Percentiles rank a stretch among this genome's conserved stretches.
These are phyloP conservation scores for Fremontodendron californicum DNA, from an alignment of 345 rosid genomes.

Conservation along the genomic window DNA sequence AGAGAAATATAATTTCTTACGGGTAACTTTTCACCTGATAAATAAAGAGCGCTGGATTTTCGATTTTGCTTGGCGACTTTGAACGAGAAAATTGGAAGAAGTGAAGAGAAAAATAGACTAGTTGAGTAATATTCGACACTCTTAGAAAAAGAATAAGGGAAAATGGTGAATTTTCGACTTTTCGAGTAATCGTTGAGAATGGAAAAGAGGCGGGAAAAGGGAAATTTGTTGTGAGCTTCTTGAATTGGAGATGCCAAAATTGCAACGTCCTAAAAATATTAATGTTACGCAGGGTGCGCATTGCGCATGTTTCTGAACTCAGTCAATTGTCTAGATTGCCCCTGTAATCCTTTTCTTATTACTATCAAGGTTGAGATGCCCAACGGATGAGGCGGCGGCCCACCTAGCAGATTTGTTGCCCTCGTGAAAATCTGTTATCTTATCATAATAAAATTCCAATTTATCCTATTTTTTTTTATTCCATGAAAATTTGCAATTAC, in stretches of 20 bases:
- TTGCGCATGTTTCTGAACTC: background rate
- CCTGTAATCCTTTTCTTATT: background rate
- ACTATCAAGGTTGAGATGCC: background rate
- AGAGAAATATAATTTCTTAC: conserved; percentile 4
- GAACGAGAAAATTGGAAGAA: background rate
- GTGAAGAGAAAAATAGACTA: background rate
- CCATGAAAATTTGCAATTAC: background rate
- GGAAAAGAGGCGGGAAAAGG: conserved; percentile 17
- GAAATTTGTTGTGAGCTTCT: background rate
- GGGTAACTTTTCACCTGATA: background rate
- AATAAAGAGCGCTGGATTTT: background rate
- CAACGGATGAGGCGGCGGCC: background rate
- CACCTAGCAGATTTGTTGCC: background rate
- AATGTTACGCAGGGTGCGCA: background rate
- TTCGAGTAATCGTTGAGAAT: background rate
- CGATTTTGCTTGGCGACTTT: background rate
- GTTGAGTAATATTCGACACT: background rate
- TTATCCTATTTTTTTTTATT: background rate
- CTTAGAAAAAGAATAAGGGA: background rate
- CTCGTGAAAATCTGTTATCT: background rate
- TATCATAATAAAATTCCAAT: background rate
- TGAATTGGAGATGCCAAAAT: background rate
- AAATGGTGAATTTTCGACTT: background rate
- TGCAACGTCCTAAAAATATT: background rate
- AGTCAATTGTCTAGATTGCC: background rate